Evolutionary conservation across 257 asterid genomes (phyloP), one percentile per base, ranked within the genome.

Genomic region (Dorcoceras hygrometricum): DNA sequence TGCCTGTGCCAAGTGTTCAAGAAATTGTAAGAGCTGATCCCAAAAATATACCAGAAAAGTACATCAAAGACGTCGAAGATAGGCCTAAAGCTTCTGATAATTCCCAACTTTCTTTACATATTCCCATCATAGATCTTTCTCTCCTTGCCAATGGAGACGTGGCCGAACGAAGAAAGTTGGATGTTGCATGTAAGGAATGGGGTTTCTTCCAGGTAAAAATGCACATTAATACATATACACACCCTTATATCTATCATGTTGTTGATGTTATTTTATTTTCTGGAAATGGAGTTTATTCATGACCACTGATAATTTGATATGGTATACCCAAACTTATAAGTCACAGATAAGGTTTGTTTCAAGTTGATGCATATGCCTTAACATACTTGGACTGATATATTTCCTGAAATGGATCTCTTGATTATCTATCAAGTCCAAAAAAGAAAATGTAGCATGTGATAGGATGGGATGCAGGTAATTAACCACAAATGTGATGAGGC

Each of bases 1-100:
- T 79, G 23, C 79, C 78, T 14, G 82, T 79, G 48, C 84, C 80
- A 16, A 82, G 84, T 70, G 87, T 77, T 18, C 87, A 76, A 64
- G 87, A 82, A 68, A 74, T 82, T 1, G 87, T 79, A 18, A 71
- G 79, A 68, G 71, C 68, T 14, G 77, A 74, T 61, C 67, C 77
- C 24, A 34, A 68, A 16, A 66, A 32, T 24, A 60, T 82, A 63
- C 84, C 84, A 14, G 71, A 57, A 63, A 69, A 73, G 59, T 82
- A 71, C 66, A 46, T 82, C 62, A 70, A 71, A 71, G 29, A 70
- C 24, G 46, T 39, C 1, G 71, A 81, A 50, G 77, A 78, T 14
- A 81, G 84, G 76, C 84, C 81, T 53, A 50, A 50, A 29, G 18
- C 12, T 23, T 59, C 23, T 22, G 75, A 78, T 57, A 16, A 60